Conservation (phyloP, 768 basidiomycete species). For the Macrolepiota dolichaula region DNA sequence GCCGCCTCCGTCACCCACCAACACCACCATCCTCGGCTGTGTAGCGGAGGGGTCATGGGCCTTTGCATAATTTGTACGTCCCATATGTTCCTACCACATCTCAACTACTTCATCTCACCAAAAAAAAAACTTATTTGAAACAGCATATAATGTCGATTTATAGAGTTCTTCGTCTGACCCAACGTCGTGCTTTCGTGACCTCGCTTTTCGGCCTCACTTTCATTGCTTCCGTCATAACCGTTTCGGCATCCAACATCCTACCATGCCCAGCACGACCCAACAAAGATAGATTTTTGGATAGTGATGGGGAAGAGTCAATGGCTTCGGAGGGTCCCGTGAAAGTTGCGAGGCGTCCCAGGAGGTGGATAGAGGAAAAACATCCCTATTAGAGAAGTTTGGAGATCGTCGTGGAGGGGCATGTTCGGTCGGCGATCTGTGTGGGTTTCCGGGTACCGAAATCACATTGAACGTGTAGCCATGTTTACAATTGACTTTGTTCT, state of each 20-base stretch:
- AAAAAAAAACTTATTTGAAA: neutral
- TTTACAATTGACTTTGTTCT: neutral
- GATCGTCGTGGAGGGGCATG: neutral
- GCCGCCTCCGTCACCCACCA: no score
- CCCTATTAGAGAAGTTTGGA: conserved; percentile 28
- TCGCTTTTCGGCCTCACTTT: conserved; percentile 81
- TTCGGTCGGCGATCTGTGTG: neutral
- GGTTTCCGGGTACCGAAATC: neutral
- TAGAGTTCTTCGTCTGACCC: conserved; percentile 58
- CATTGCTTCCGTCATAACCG: conserved; percentile 73
- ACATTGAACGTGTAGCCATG: neutral
- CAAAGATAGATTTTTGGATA: conserved; percentile 58
- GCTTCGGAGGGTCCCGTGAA: conserved; percentile 37
- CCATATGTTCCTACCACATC: neutral
- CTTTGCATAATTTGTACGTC: conserved; percentile 18
- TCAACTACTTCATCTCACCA: neutral
- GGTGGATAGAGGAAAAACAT: conserved; percentile 80
- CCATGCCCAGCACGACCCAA: conserved; percentile 75
- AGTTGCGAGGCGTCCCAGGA: conserved; percentile 57
- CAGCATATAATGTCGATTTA: conserved; percentile 51
- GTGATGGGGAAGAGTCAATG: conserved; percentile 25
- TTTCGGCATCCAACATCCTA: conserved; percentile 73
- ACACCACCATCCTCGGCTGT: neutral
- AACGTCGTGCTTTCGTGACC: conserved; percentile 71
- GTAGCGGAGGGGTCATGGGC: conserved; percentile 24